Conservation (phyloP, 2,329 filamentous ascomycete genomes). For the Magnaporthiopsis rhizophila region DNA sequence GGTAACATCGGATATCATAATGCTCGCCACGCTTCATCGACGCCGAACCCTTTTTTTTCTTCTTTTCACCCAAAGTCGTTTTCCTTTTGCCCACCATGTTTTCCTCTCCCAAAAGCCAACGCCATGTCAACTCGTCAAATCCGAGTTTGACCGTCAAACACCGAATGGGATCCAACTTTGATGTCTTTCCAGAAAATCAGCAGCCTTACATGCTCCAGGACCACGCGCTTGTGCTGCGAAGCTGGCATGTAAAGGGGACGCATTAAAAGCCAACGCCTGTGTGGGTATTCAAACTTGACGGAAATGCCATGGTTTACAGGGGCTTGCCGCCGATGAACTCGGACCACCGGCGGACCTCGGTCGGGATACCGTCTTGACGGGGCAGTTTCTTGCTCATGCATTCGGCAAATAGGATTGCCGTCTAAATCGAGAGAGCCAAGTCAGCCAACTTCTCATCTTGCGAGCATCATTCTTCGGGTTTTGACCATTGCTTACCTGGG, state of each 20-base stretch:
- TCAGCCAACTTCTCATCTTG: neutral
- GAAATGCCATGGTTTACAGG: slow-evolving; percentile 40
- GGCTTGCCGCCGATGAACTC: slow-evolving; percentile 88
- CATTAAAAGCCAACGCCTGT: neutral
- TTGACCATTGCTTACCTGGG: slow-evolving; percentile 43
- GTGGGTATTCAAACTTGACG: neutral
- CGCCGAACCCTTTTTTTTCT: neutral
- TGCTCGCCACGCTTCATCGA: neutral
- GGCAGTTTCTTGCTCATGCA: slow-evolving; percentile 98
- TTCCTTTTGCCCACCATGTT: neutral
- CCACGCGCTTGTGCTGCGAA: neutral
- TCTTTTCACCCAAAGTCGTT: neutral
- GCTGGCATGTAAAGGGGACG: neutral
- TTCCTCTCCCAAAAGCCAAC: neutral
- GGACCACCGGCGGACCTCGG: slow-evolving; percentile 89
- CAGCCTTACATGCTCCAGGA: neutral
- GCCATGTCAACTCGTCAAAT: neutral
- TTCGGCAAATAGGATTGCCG: slow-evolving; percentile 88
- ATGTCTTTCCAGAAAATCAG: neutral
- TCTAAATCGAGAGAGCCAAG: slow-evolving; percentile 34
- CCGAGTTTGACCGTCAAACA: neutral
- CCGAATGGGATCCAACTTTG: neutral
- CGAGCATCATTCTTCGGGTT: slow-evolving; percentile 21
- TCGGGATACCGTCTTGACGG: slow-evolving; percentile 75
- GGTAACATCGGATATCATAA: neutral